Evolutionary conservation across 306 rosid species (phyloP).

Genomic region (Pachyrhizus erosus): DNA sequence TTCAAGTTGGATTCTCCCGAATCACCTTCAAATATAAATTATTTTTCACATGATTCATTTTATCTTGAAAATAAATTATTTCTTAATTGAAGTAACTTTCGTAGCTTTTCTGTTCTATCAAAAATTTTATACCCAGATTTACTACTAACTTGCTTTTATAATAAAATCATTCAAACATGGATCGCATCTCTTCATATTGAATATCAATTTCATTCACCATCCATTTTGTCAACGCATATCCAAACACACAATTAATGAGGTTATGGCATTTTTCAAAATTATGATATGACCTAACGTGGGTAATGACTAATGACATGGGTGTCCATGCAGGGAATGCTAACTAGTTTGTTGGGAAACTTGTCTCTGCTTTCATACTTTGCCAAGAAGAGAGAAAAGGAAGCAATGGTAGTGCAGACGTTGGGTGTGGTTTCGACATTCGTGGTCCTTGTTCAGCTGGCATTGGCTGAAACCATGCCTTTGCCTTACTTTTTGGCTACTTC

Average conservation of each 20-base stretch:
- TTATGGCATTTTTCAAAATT: background rate
- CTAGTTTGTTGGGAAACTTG: constrained; percentile 86
- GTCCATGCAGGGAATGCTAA: constrained; percentile 79
- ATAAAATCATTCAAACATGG: too few species aligned
- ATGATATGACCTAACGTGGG: background rate
- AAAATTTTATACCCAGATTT: too few species aligned
- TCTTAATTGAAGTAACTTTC: too few species aligned
- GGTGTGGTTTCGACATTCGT: constrained; percentile 69
- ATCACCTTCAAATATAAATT: too few species aligned
- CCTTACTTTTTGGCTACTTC: constrained; percentile 71
- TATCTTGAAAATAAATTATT: too few species aligned
- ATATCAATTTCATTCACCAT: too few species aligned
- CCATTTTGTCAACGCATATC: too few species aligned
- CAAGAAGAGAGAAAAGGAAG: constrained; percentile 91
- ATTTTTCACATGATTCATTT: too few species aligned
- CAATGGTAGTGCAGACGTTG: constrained; percentile 79
- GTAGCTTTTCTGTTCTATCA: too few species aligned
- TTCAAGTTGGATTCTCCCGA: too few species aligned
- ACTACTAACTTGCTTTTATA: too few species aligned
- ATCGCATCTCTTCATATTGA: too few species aligned
- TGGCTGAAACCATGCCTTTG: constrained; percentile 88
- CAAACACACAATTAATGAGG: background rate
- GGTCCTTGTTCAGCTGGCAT: constrained; percentile 74
- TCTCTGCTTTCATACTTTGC: constrained; percentile 87
- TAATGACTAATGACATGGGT: constrained; percentile 36